These are phyloP conservation scores for Bipolaris zeicola DNA, from an alignment of 2,329 filamentous ascomycete species.

Conservation along the genomic window DNA sequence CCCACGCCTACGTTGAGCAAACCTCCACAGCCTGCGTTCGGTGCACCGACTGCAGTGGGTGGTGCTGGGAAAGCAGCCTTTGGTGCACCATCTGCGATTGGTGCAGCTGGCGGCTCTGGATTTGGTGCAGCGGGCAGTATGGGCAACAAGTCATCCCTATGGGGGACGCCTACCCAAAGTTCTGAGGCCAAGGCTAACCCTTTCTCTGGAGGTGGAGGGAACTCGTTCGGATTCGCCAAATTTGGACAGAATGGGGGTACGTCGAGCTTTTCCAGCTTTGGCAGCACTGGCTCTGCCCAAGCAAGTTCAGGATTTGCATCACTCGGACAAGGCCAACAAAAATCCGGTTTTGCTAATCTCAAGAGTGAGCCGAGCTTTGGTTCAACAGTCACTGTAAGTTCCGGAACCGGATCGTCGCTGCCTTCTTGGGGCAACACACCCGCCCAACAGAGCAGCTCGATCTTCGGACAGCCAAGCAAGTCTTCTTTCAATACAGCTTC, in stretches of 20 bases:
- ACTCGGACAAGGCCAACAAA: slow-evolving; percentile 35
- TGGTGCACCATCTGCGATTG: slow-evolving; percentile 30
- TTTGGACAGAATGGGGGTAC: slow-evolving; percentile 29
- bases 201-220: slow-evolving; percentile 37
- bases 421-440: slow-evolving; percentile 43
- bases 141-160: slow-evolving; percentile 27
- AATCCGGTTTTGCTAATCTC: slow-evolving; percentile 37
- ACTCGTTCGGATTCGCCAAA: slow-evolving; percentile 41
- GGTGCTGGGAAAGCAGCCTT: slow-evolving; percentile 31
- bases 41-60: slow-evolving; percentile 22
- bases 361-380: slow-evolving; percentile 47
- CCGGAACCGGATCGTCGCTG: slow-evolving; percentile 40
- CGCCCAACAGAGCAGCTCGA: slow-evolving; percentile 31
- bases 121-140: slow-evolving; percentile 33
- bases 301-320: slow-evolving; percentile 36
- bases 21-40: slow-evolving; percentile 29
- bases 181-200: slow-evolving; percentile 37
- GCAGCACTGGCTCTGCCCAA: slow-evolving; percentile 8
- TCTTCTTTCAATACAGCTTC: slow-evolving; percentile 40
- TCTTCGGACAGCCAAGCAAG: slow-evolving; percentile 36
- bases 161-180: slow-evolving; percentile 30
- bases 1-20: slow-evolving; percentile 21
- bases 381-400: slow-evolving; percentile 50
- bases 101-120: slow-evolving; percentile 31
- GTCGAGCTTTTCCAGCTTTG: slow-evolving; percentile 25